These are phyloP conservation scores for Puccinia triticina DNA, from an alignment of 1,284 basidiomycete species.

Conservation along the genomic window DNA sequence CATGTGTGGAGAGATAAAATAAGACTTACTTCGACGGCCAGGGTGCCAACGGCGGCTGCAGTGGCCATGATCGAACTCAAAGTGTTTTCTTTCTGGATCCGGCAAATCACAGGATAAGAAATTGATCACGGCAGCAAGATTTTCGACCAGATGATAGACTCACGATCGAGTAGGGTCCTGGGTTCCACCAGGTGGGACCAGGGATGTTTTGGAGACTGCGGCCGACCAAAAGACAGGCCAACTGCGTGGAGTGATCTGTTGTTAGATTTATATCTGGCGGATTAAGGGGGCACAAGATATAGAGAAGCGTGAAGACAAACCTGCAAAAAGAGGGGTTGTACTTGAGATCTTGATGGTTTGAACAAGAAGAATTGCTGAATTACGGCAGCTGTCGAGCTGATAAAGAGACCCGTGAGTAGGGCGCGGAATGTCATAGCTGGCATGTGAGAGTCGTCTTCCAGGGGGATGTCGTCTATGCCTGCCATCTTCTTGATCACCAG, in stretches of 20 bases:
- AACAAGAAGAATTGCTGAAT: conserved; percentile 51
- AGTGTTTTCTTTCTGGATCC: conserved; percentile 45
- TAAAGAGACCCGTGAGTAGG: conserved; percentile 43
- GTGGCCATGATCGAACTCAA: conserved; percentile 48
- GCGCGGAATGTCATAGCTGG: conserved; percentile 40
- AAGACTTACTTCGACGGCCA: conserved; percentile 48
- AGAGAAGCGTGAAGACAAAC: conserved; percentile 6
- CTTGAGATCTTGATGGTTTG: conserved; percentile 47
- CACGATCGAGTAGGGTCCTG: conserved; percentile 43
- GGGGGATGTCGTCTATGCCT: conserved; percentile 35
- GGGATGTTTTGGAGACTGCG: conserved; percentile 47
- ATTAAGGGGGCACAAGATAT: not conserved
- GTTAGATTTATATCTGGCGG: no score
- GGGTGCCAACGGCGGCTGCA: conserved; percentile 46
- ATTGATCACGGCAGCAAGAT: not conserved
- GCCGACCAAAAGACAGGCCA: conserved; percentile 47
- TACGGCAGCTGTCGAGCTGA: conserved; percentile 46
- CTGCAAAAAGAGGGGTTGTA: conserved; percentile 50
- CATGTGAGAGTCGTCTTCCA: conserved; percentile 50
- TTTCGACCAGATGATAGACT: not conserved
- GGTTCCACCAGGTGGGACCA: conserved; percentile 51
- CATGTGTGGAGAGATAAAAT: not conserved
- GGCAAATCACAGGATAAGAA: not conserved
- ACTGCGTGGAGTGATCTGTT: no score
- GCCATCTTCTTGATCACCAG: conserved; percentile 22